Evolutionary conservation across 2,329 filamentous ascomycete species (phyloP), one percentile per base, ranked within the genome.

Genomic region (Ceratocystis harringtonii): DNA sequence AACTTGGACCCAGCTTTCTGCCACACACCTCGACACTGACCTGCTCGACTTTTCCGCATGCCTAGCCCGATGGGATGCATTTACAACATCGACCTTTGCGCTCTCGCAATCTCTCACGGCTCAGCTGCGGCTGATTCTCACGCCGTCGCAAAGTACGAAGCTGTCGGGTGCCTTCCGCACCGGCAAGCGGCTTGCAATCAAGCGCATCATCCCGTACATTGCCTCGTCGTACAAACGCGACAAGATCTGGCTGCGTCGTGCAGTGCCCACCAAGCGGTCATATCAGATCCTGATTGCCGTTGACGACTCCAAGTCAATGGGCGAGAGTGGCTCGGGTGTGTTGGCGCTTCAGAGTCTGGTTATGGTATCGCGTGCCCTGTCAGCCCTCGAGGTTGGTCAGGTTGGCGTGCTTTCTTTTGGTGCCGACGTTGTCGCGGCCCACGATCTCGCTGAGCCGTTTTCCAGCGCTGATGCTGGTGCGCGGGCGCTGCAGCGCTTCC

Each of bases 161-260:
- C 88, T 99, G 68, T 92, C 92, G 1, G 94, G 94, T 55, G 91
- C 95, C 70, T 97, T 95, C 82, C 89, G 94, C 70, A 99, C 94
- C 0, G 94, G 94, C 69, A 99, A 99, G 75, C 88, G 94, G 0
- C 89, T 99, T 71, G 99, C 97, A 76, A 96, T 99, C 79, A 97
- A 97, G 77, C 90, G 92, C 70, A 99, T 99, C 76, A 99, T 99
- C 71, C 94, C 95, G 0, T 99, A 99, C 77, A 97, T 99, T 70
- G 94, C 95, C 1, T 97, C 92, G 0, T 87, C 89, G 73, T 99
- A 96, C 81, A 97, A 96, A 80, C 89, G 94, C 68, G 94, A 99
- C 82, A 99, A 99, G 80, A 99, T 99, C 76, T 99, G 94, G 94
- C 95, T 99, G 87, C 88, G 95, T 15, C 86, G 95, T 65, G 87